Evolutionary conservation across 495 filamentous ascomycete genomes (phyloP), one percentile per base, ranked within the genome.

Genomic region (Xylaria telfairii): DNA sequence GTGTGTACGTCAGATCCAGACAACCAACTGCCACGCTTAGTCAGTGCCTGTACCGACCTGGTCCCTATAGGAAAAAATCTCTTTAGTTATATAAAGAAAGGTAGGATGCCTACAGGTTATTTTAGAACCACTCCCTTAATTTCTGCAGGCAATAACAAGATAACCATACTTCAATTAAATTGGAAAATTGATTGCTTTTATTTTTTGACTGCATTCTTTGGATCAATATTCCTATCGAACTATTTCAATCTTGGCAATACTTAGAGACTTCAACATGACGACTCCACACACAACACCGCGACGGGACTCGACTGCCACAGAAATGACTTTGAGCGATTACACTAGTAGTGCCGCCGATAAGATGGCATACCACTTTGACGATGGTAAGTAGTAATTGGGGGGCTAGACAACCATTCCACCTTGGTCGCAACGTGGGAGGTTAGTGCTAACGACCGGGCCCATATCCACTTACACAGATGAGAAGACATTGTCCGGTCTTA

Each of bases 391-490:
- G 9, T 26, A 15, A 21, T 13, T 26, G 5, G 8, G 12, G 54
- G n/a, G 28, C n/a, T 12, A 21, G 3, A 10, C 13, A 32, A 8
- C 17, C 51, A 42, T 44, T 30, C 6, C 6, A n/a, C 30, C 5
- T 24, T 19, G 32, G 15, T 37, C 17, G 2, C 51, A 32, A 24
- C 7, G 12, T 63, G 17, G 49, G n/a, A 68, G 4, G 2, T 9
- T 15, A 42, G 37, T 13, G n/a, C 56, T 69, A 34, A 69, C 46
- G 39, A 51, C 4, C n/a, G 13, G n/a, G 15, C 28, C n/a, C 24
- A 51, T 46, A 41, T 28, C 59, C 10, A 62, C 37, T 37, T 51
- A 46, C 17, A 54, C 51, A 70, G 68, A 70, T 24, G 60, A 70
- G 4, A 65, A 70, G 28, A 70, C 68, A 4, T 44, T 65, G 12